These are phyloP conservation scores for Trypethelium eluteriae DNA, from an alignment of 495 filamentous ascomycete species.

Conservation along the genomic window DNA sequence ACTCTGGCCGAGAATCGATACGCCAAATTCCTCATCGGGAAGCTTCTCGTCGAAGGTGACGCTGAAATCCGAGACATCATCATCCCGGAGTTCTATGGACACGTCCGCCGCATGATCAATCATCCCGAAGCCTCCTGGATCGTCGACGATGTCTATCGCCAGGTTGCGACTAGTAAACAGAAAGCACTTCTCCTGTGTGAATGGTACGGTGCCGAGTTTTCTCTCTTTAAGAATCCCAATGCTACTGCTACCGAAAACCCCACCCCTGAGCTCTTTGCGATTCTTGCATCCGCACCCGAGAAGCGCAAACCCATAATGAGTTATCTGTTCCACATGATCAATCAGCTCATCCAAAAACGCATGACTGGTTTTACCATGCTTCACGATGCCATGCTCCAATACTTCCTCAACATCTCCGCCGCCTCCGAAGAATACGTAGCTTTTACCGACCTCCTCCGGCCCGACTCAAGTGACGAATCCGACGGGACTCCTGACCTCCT, in stretches of 20 bases:
- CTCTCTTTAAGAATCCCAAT: conserved; percentile 50
- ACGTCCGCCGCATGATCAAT: conserved; percentile 83
- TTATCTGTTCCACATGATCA: conserved; percentile 74
- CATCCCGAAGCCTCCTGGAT: conserved; percentile 96
- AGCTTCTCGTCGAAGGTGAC: conserved; percentile 84
- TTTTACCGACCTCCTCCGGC: conserved; percentile 83
- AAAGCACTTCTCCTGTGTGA: conserved; percentile 77
- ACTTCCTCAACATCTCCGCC: conserved; percentile 69
- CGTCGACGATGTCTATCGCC: conserved; percentile 89
- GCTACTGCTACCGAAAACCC: conserved; percentile 29
- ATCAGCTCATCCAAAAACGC: conserved; percentile 89
- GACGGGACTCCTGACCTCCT: conserved; percentile 72
- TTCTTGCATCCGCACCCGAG: conserved; percentile 68
- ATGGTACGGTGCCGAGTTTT: conserved; percentile 95
- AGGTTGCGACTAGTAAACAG: conserved; percentile 73
- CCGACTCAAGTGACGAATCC: conserved; percentile 46
- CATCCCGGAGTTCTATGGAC: conserved; percentile 88
- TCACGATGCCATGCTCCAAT: conserved; percentile 96
- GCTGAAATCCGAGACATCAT: conserved; percentile 75
- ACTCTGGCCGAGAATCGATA: conserved; percentile 87
- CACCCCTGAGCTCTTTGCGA: conserved; percentile 57
- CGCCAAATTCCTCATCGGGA: conserved; percentile 92
- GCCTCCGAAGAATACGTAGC: conserved; percentile 73
- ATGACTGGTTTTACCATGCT: conserved; percentile 91
- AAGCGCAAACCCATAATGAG: conserved; percentile 82